Evolutionary conservation across 2,329 filamentous ascomycete species (phyloP).

Genomic region (Colletotrichum shisoi): DNA sequence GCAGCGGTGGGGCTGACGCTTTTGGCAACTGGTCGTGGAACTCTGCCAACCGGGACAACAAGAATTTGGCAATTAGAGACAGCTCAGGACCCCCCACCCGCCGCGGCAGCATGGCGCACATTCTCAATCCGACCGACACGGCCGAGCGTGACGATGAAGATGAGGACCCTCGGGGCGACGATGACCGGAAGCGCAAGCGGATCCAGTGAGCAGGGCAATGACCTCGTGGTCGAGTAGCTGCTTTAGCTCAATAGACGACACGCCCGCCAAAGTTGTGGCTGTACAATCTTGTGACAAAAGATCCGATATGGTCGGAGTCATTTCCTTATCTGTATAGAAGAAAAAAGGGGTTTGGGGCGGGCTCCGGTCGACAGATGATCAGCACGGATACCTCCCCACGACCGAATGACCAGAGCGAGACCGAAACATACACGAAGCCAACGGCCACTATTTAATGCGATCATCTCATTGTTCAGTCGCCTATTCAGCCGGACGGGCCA

Average conservation of each 20-base stretch:
- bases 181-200: conserved; percentile 69
- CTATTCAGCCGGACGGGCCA: conserved; percentile 7
- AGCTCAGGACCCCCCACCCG: conserved; percentile 65
- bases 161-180: conserved; percentile 63
- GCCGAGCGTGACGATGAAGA: conserved; percentile 65
- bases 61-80: conserved; percentile 61
- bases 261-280: conserved; percentile 1
- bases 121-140: conserved; percentile 67
- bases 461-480: background rate
- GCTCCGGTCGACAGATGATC: conserved; percentile 7
- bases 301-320: conserved; percentile 21
- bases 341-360: conserved; percentile 2
- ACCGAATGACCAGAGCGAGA: conserved; percentile 23
- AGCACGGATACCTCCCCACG: conserved; percentile 22
- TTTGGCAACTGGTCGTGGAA: conserved; percentile 67
- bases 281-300: conserved; percentile 34
- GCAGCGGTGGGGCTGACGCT: conserved; percentile 48
- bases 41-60: conserved; percentile 59
- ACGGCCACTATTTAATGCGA: conserved; percentile 31
- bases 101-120: conserved; percentile 69
- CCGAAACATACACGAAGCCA: conserved; percentile 33
- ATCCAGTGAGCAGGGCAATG: conserved; percentile 53
- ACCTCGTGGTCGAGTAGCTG: background rate
- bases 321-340: conserved; percentile 30
- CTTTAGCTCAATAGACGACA: conserved; percentile 3